Percentiles rank a stretch among this genome's conserved stretches.
Conservation (phyloP, 2,329 filamentous ascomycete species). For the Fusarium redolens region DNA sequence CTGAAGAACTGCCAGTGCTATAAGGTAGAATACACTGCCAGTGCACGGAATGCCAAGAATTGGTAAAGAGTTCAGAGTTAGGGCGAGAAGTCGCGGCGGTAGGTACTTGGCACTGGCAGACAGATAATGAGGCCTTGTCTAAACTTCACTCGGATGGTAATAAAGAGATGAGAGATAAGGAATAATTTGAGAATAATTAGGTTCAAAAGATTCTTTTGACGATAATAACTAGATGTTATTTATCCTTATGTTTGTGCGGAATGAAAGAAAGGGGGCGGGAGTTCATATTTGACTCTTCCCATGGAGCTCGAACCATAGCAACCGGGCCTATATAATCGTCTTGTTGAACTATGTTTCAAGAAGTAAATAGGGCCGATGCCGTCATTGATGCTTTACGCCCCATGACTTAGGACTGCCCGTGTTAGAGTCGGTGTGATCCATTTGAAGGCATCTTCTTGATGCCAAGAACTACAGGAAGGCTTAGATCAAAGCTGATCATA, state of each 20-base stretch:
- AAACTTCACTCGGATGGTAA: background rate
- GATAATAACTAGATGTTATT: background rate
- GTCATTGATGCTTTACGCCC: background rate
- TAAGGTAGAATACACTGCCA: background rate
- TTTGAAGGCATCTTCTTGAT: background rate
- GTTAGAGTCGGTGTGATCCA: background rate
- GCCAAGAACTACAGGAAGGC: background rate
- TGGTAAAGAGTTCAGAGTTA: background rate
- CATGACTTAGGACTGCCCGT: background rate
- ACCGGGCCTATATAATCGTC: background rate
- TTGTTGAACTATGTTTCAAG: background rate
- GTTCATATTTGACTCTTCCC: background rate
- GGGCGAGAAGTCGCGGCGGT: background rate
- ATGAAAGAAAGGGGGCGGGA: slow-evolving; percentile 17
- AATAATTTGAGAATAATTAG: background rate
- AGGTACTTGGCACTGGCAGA: slow-evolving; percentile 13
- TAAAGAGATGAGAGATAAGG: background rate
- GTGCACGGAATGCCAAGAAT: background rate
- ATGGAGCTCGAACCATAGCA: background rate
- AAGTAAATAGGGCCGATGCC: background rate
- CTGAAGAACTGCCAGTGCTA: background rate
- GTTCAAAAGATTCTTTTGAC: background rate
- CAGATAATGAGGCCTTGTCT: background rate
- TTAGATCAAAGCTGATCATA: background rate
- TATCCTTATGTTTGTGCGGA: background rate